These are phyloP conservation scores for Acer negundo DNA, from an alignment of 345 rosid species.

Conservation along the genomic window DNA sequence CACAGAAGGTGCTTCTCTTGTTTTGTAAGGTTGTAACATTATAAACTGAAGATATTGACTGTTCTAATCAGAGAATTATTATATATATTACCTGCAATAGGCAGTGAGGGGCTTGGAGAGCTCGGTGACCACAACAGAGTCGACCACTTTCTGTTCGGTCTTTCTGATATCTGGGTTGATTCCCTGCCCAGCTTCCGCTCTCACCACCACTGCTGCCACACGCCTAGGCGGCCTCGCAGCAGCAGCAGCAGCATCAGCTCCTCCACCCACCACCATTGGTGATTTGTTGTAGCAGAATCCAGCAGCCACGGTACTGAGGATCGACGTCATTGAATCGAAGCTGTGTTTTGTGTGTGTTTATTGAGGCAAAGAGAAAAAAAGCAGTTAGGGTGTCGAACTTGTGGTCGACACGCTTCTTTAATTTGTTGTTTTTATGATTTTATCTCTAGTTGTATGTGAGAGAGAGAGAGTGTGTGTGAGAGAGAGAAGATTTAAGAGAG, in stretches of 20 bases:
- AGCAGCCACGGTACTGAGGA: conserved; percentile 20
- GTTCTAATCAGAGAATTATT: too few species aligned
- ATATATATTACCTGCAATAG: conserved; percentile 83
- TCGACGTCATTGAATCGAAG: conserved; percentile 38
- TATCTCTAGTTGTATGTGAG: neutral
- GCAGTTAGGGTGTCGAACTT: conserved; percentile 23
- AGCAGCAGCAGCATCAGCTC: too few species aligned
- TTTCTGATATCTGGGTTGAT: conserved; percentile 82
- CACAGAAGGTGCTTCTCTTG: too few species aligned
- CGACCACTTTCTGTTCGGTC: conserved; percentile 87
- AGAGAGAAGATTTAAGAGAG: neutral
- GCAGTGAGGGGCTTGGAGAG: conserved; percentile 83
- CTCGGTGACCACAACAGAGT: conserved; percentile 67
- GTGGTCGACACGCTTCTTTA: conserved; percentile 57
- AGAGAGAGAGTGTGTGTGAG: too few species aligned
- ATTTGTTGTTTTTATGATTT: neutral
- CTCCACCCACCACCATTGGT: conserved; percentile 12
- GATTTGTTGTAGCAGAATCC: conserved; percentile 35
- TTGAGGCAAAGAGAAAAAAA: neutral
- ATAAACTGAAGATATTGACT: too few species aligned
- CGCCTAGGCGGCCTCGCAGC: conserved; percentile 33
- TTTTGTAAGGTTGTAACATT: too few species aligned
- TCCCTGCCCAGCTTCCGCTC: conserved; percentile 57
- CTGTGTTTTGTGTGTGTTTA: neutral
- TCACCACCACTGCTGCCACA: conserved; percentile 43